Evolutionary conservation across 257 asterid species (phyloP).

Genomic region (Nicotiana sylvestris): DNA sequence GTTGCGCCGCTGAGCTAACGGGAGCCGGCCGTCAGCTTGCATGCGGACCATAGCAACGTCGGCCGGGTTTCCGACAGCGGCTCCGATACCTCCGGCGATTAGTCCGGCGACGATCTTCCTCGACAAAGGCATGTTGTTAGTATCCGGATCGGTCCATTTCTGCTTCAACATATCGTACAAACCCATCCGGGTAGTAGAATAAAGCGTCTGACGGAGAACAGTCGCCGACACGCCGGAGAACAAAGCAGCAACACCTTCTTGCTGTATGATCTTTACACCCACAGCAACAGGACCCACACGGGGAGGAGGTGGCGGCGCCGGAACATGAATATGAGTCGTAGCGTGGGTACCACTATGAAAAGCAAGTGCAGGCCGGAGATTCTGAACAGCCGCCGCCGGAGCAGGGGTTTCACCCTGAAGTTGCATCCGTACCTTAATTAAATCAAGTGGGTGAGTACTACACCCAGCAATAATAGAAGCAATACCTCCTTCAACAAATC

Average conservation of each 20-base stretch:
- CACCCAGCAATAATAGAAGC: conserved; percentile 91
- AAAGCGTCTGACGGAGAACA: conserved; percentile 82
- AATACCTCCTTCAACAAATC: conserved; percentile 90
- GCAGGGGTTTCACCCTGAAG: conserved; percentile 61
- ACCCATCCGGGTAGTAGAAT: conserved; percentile 93
- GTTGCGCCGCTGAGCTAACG: conserved; percentile 62
- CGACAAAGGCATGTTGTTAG: conserved; percentile 43
- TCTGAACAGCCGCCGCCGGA: conserved; percentile 14
- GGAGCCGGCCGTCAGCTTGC: conserved; percentile 97
- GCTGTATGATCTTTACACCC: conserved; percentile 61
- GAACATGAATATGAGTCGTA: conserved; percentile 24
- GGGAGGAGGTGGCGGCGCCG: conserved; percentile 33
- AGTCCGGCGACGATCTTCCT: conserved; percentile 69
- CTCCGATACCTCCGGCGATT: conserved; percentile 82
- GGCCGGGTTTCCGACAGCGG: conserved; percentile 90
- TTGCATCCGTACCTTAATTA: conserved; percentile 86
- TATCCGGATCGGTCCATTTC: conserved; percentile 66
- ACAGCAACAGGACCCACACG: conserved; percentile 66
- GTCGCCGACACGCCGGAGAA: conserved; percentile 97
- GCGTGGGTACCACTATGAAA: conserved; percentile 25
- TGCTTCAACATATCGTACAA: conserved; percentile 65
- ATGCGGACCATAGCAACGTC: conserved; percentile 94
- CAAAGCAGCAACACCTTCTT: conserved; percentile 62
- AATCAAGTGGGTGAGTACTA: conserved; percentile 76
- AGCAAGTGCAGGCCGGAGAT: conserved; percentile 64